A percentile compares a stretch with the other conserved stretches of the same genome.
Conservation (phyloP, 768 basidiomycete species). For the Amanita pallidorosea region DNA sequence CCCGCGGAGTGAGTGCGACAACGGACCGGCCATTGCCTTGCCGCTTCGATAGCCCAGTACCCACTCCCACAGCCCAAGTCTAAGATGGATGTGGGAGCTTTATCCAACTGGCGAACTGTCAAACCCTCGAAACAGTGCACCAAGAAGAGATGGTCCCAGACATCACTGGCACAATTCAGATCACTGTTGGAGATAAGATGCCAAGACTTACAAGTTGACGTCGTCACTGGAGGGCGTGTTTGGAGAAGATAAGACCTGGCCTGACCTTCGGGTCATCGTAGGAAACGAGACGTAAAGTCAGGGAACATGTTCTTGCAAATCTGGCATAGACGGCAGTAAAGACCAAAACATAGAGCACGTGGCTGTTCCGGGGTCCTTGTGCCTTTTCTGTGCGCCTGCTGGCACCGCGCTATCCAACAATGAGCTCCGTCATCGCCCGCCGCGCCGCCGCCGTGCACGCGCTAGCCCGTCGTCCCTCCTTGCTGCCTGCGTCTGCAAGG, state of each 20-base stretch:
- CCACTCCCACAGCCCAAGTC: conserved; percentile 69
- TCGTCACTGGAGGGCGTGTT: conserved; percentile 31
- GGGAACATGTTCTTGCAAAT: not conserved
- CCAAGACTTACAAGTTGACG: conserved; percentile 41
- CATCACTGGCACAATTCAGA: conserved; percentile 33
- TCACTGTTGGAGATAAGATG: not conserved
- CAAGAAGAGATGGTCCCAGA: conserved; percentile 64
- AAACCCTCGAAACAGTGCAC: conserved; percentile 33
- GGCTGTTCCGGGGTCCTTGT: not conserved
- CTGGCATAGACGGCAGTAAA: not conserved
- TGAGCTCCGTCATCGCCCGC: conserved; percentile 28
- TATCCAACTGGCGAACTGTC: conserved; percentile 43
- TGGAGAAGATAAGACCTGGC: conserved; percentile 48
- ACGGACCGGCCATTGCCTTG: conserved; percentile 53
- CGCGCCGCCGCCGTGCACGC: conserved; percentile 24
- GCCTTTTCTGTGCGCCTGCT: not conserved
- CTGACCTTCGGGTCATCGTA: conserved; percentile 26
- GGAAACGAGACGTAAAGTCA: conserved; percentile 7
- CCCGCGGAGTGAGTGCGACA: not conserved
- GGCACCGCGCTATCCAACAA: conserved; percentile 6
- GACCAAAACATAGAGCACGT: not conserved
- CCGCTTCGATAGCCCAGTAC: conserved; percentile 62
- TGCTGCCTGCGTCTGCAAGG: conserved; percentile 10
- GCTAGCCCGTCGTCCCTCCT: conserved; percentile 13
- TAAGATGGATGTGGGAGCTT: conserved; percentile 41